Evolutionary conservation across 2,329 filamentous ascomycete genomes (phyloP), one percentile per base, ranked within the genome.

Genomic region (Colletotrichum chlorophyti): DNA sequence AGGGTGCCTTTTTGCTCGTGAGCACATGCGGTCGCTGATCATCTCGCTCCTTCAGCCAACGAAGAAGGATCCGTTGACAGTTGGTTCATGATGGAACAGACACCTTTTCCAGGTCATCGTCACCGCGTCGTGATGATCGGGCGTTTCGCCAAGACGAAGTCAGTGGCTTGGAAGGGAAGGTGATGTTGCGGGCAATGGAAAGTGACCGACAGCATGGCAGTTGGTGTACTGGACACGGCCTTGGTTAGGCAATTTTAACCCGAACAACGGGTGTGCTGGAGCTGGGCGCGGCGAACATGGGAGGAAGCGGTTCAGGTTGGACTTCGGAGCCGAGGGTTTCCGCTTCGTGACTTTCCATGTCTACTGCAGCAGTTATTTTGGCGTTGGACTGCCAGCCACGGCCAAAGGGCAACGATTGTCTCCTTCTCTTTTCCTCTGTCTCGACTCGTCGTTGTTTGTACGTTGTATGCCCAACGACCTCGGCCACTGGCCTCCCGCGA

Each of bases 231-330:
- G 38, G 32, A 19, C 15, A 26, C 38, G 47, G 53, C 19, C 53
- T 53, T 46, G 40, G 53, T 45, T 35, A 38, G 53, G 24, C 42
- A n/a, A n/a, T n/a, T n/a, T n/a, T n/a, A n/a, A n/a, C n/a, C n/a
- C n/a, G n/a, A n/a, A n/a, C n/a, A n/a, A n/a, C n/a, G n/a, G n/a
- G n/a, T n/a, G n/a, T 32, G 38, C 32, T 31, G 7, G 12, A 32
- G 14, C 19, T 37, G 53, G 47, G 47, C 8, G 24, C 15, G 14
- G 7, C 12, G 31, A 38, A 27, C 12, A 15, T n/a, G n/a, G n/a
- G n/a, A n/a, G n/a, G n/a, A n/a, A n/a, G n/a, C n/a, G 35, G 17
- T 14, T 41, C 15, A 49, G 37, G 29, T 34, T 23, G 23, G 26
- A 19, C 8, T 14, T 47, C 11, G n/a, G 24, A 43, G 26, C 46